Evolutionary conservation across 2,329 filamentous ascomycete species (phyloP).

Genomic region (Pestalotiopsis sp.): DNA sequence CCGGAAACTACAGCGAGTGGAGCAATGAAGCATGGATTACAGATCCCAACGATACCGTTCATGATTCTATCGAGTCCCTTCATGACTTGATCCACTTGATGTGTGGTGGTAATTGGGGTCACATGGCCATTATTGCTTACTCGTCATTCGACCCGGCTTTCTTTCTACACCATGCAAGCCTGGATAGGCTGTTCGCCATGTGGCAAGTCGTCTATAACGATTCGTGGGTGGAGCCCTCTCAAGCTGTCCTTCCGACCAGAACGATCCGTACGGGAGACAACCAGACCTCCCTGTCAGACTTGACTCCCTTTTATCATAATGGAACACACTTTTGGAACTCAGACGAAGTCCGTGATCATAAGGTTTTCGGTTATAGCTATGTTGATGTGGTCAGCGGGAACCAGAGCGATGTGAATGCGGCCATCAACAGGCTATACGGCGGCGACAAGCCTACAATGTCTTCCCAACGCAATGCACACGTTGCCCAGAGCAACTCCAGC

Average conservation of each 20-base stretch:
- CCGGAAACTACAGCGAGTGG: conserved; percentile 69
- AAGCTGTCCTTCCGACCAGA: conserved; percentile 61
- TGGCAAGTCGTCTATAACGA: conserved; percentile 77
- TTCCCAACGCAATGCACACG: not conserved
- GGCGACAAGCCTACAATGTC: conserved; percentile 13
- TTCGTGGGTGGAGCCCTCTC: conserved; percentile 64
- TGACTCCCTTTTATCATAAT: conserved; percentile 70
- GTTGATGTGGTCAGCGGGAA: conserved; percentile 59
- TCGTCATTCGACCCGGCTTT: conserved; percentile 82
- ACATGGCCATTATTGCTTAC: conserved; percentile 72
- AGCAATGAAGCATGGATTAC: conserved; percentile 69
- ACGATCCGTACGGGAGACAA: conserved; percentile 57
- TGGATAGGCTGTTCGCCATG: conserved; percentile 75
- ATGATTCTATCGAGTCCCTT: conserved; percentile 68
- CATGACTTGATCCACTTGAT: conserved; percentile 66
- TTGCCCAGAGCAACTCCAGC: not conserved
- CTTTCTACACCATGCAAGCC: conserved; percentile 75
- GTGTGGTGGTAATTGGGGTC: conserved; percentile 55
- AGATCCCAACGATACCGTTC: conserved; percentile 47
- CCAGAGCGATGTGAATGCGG: conserved; percentile 23
- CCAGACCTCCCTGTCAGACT: conserved; percentile 57
- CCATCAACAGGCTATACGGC: conserved; percentile 32
- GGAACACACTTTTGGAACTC: conserved; percentile 71
- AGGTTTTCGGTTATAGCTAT: conserved; percentile 75
- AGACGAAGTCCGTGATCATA: conserved; percentile 59